Evolutionary conservation across 1,284 basidiomycete genomes (phyloP), one percentile per base, ranked within the genome.

Genomic region (Ustilago loliicola): DNA sequence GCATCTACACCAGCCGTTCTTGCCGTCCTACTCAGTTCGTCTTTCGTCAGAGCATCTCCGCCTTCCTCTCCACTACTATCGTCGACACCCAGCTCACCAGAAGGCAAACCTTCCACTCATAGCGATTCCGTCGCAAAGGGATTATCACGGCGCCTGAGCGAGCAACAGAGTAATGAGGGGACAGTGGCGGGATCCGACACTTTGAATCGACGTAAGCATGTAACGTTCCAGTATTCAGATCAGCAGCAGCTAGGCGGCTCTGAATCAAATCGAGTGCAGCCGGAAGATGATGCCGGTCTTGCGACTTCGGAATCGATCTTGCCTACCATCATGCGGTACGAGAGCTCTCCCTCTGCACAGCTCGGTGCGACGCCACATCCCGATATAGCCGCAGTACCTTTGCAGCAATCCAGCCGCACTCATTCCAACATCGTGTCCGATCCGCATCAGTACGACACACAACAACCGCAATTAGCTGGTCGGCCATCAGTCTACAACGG

Each of bases 141-240:
- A 1, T 6, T 11, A 21, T 45, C n/a, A 21, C 11, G 42, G n/a
- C 19, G 21, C 19, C 7, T 9, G 42, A 45, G n/a, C 42, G n/a
- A 21, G 6, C 42, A 45, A n/a, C 42, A 11, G n/a, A 45, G 9
- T 7, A 8, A 9, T 4, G 42, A 45, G 17, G 42, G 8, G n/a
- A 3, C 56, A 40, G 27, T 48, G 15, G 51, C 54, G 4, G 19
- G 7, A 21, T n/a, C 54, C 19, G 71, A 73, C 32, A n/a, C 53
- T 48, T 32, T 73, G 40, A 34, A 53, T 32, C 71, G 66, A 9
- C 71, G 71, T 38, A 68, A 73, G n/a, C 71, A 67, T 36, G 61
- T 73, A 48, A 59, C 61, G 5, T 73, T 73, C 25, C 71, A 68
- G 42, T 53, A 68, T 11, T 50, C 58, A n/a, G 66, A 67, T 19